Evolutionary conservation across 1,284 basidiomycete species (phyloP), one percentile per base, ranked within the genome.

Genomic region (Coniferiporia sulphurascens): DNA sequence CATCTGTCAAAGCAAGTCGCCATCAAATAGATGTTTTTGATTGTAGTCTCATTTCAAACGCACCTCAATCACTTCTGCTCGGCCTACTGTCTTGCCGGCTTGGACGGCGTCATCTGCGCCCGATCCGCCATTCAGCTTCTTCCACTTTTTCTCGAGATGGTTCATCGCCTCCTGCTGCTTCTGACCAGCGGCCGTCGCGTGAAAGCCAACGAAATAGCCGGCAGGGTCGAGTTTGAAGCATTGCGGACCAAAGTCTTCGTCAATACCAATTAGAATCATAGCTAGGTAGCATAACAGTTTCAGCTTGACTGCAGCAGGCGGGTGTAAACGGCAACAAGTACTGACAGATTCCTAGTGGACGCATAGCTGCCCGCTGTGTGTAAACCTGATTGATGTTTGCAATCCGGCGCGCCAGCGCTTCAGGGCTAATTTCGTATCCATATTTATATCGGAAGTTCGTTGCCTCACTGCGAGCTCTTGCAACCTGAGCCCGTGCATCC

Each of bases 341-440:
- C 89, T 66, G 68, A 95, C 94, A 87, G 63, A 99, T 97, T 51
- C 97, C 97, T 34, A 98, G 78, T 4, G 97, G 97, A 56, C 97
- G 84, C 95, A 99, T 99, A 49, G 87, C 97, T 0, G 97, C 97
- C 63, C 93, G 84, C 75, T 98, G 96, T 0, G 96, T 99, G 76
- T 98, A 97, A 1, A 99, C 96, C 76, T 99, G 97, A 74, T 99
- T 99, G 75, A 99, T 94, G 74, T 98, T 98, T 43, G 97, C 96
- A 72, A 99, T 79, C 53, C 97, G 83, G 69, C 95, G 88, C 38
- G 97, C 93, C 48, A 99, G 83, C 35, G 93, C 87, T 71, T 97
- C 95, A 0, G 96, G 94, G 1, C 95, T 95, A 68, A 99, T 98
- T 75, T 98, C 94, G 71, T 98, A 98, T 51, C 97, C 97, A 69